Percentiles rank a stretch among this genome's conserved stretches.
phyloP scores from a whole-genome alignment of 169 alveolate genomes.

The Theileria orientalis region DNA sequence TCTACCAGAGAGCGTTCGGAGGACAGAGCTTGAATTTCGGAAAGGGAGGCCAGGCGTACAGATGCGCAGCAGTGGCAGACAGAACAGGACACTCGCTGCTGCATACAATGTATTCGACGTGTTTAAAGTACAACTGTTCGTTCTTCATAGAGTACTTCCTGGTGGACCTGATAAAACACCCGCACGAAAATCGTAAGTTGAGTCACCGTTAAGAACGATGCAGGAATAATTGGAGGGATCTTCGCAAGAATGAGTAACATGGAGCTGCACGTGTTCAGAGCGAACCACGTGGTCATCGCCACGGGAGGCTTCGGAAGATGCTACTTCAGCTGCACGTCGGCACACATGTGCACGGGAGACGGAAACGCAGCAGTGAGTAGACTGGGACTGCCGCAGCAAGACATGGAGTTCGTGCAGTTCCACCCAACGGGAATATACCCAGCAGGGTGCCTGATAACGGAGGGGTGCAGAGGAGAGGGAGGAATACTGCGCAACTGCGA shows the following conservation, averaged over 20 bases:
- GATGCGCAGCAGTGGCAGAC: conserved; percentile 99
- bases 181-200: neutral
- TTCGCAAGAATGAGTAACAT: conserved; percentile 95
- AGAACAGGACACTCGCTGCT: conserved; percentile 98
- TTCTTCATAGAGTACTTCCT: conserved; percentile 97
- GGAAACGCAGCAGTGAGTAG: conserved; percentile 91
- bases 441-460: conserved; percentile 96
- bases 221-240: conserved; percentile 90
- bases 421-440: conserved; percentile 98
- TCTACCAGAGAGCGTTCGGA: conserved; percentile 97
- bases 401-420: conserved; percentile 96
- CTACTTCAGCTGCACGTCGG: conserved; percentile 95
- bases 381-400: conserved; percentile 95
- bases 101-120: conserved; percentile 94
- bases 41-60: conserved; percentile 97
- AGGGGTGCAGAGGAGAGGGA: conserved; percentile 99
- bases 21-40: conserved; percentile 96
- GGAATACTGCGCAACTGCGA: conserved; percentile 95
- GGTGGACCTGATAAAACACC: conserved; percentile 90
- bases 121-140: conserved; percentile 88
- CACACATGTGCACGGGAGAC: conserved; percentile 98
- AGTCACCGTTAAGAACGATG: conserved; percentile 23
- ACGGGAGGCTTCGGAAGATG: conserved; percentile 99
- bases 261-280: conserved; percentile 92
- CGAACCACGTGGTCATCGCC: conserved; percentile 92